Percentiles rank a stretch among this genome's conserved stretches.
These are phyloP conservation scores for Penicillium waksmanii DNA, from an alignment of 495 filamentous ascomycete genomes.

Conservation along the genomic window DNA sequence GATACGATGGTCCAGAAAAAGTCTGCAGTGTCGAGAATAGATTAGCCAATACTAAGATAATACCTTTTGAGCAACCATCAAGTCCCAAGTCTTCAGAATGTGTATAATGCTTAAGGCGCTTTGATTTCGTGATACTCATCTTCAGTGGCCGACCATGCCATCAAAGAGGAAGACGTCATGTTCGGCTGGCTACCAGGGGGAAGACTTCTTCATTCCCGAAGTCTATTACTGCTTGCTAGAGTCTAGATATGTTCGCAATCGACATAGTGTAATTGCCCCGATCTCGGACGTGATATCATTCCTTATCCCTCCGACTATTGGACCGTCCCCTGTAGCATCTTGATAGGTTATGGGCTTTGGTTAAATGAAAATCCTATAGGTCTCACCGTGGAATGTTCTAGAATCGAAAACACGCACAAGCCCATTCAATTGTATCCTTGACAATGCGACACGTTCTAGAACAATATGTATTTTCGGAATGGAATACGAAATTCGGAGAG, in stretches of 20 bases:
- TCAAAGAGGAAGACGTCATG: too few species aligned
- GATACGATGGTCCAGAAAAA: neutral
- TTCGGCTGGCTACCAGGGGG: too few species aligned
- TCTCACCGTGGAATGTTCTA: neutral
- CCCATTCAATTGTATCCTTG: neutral
- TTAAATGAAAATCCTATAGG: neutral
- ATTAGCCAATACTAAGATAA: neutral
- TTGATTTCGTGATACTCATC: too few species aligned
- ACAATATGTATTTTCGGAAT: neutral
- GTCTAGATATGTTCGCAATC: neutral
- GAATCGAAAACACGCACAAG: neutral
- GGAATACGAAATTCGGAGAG: neutral
- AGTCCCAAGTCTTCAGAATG: too few species aligned
- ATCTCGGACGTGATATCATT: neutral
- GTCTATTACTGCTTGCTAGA: neutral
- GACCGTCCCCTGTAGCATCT: too few species aligned
- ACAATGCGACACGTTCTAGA: neutral
- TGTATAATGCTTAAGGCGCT: too few species aligned
- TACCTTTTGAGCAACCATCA: too few species aligned
- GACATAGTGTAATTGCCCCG: neutral
- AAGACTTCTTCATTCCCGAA: too few species aligned
- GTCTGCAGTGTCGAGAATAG: neutral
- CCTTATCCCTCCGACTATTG: neutral
- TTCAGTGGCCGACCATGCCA: too few species aligned
- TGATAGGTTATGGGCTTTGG: neutral